Evolutionary conservation across 2,329 filamentous ascomycete genomes (phyloP).

Genomic region (Raffaelea ambrosiae): DNA sequence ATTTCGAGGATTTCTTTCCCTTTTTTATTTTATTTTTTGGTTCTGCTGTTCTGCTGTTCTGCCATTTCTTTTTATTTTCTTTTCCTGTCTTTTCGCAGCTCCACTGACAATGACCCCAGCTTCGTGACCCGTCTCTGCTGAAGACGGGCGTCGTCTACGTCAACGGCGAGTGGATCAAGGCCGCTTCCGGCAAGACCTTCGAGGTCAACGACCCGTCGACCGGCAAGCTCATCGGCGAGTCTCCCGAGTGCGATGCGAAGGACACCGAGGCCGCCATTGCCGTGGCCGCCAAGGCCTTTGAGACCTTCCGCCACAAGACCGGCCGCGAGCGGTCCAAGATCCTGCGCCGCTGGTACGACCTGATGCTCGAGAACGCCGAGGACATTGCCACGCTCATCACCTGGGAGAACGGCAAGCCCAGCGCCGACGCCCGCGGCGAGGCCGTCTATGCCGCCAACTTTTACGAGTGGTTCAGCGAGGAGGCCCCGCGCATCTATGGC

Average conservation of each 20-base stretch:
- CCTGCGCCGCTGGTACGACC: slow-evolving; percentile 72
- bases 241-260: slow-evolving; percentile 71
- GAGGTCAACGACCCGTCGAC: slow-evolving; percentile 81
- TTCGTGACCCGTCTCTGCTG: slow-evolving; percentile 72
- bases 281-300: slow-evolving; percentile 71
- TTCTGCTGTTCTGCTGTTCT: neutral
- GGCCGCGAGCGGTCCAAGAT: slow-evolving; percentile 67
- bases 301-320: slow-evolving; percentile 60
- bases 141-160: slow-evolving; percentile 78
- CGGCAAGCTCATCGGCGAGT: slow-evolving; percentile 69
- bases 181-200: slow-evolving; percentile 84
- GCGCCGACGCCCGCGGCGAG: slow-evolving; percentile 66
- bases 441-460: slow-evolving; percentile 66
- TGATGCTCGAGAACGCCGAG: slow-evolving; percentile 69
- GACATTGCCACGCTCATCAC: slow-evolving; percentile 79
- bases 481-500: slow-evolving; percentile 66
- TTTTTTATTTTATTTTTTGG: neutral
- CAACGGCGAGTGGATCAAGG: slow-evolving; percentile 85
- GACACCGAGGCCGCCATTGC: slow-evolving; percentile 77
- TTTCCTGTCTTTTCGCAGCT: neutral
- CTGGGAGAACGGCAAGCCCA: slow-evolving; percentile 83
- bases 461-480: slow-evolving; percentile 75
- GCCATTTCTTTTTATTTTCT: neutral
- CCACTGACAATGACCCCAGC: slow-evolving; percentile 35
- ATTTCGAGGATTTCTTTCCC: too few species aligned